phyloP scores from a whole-genome alignment of 495 filamentous ascomycete species.

The Xylaria bambusicola region DNA sequence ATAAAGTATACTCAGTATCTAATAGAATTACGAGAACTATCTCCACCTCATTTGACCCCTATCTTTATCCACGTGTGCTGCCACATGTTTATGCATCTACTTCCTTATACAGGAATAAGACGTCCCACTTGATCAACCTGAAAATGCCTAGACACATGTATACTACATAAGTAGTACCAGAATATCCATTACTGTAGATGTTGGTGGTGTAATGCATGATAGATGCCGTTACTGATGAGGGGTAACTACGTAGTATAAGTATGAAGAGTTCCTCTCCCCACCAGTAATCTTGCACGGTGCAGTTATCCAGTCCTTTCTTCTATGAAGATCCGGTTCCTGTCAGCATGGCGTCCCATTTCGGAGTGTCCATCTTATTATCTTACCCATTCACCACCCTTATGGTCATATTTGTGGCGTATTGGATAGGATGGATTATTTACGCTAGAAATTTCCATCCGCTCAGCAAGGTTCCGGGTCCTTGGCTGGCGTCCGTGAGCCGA shows the following conservation, averaged over 20 bases:
- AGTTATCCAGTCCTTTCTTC: not conserved
- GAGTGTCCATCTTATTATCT: not conserved
- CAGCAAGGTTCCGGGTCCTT: conserved; percentile 11
- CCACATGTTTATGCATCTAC: too few relatives aligned
- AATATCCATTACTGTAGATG: not conserved
- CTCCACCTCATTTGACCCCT: not conserved
- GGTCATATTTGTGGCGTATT: not conserved
- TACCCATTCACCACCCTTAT: not conserved
- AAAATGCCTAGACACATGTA: too few relatives aligned
- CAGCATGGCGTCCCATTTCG: not conserved
- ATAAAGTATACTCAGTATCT: too few relatives aligned
- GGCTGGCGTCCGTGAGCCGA: conserved; percentile 8
- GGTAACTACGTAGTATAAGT: not conserved
- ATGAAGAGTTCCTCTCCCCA: conserved; percentile 6
- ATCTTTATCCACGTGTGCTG: too few relatives aligned
- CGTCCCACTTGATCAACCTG: too few relatives aligned
- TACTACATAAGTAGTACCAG: too few relatives aligned
- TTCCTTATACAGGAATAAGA: not conserved
- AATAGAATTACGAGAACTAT: too few relatives aligned
- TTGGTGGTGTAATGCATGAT: conserved; percentile 1
- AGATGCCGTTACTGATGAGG: not conserved
- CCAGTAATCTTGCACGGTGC: not conserved
- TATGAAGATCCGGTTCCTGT: not conserved
- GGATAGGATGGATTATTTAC: conserved; percentile 9
- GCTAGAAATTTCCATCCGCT: conserved; percentile 2